A percentile compares a stretch with the other conserved stretches of the same genome.
Evolutionary conservation across 1,284 basidiomycete genomes (phyloP).

Genomic region (Trametes sp.): DNA sequence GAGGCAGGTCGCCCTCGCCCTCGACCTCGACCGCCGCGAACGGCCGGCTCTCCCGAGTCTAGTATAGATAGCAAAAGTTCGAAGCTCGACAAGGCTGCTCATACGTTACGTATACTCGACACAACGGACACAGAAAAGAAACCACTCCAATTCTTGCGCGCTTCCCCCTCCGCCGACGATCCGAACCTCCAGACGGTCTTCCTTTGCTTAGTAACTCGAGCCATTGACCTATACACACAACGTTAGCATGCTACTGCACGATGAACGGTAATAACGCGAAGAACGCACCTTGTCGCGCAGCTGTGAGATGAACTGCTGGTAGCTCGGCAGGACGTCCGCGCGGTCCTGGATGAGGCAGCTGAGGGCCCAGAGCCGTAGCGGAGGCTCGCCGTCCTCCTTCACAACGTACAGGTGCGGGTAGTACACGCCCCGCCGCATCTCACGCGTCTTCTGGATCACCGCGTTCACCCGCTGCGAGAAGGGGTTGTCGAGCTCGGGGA

Average conservation of each 20-base stretch:
- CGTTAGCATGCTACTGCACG: neutral
- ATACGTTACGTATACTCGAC: slow-evolving; percentile 31
- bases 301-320: slow-evolving; percentile 89
- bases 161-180: slow-evolving; percentile 6
- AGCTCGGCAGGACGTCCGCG: slow-evolving; percentile 93
- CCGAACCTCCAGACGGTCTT: neutral
- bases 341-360: slow-evolving; percentile 96
- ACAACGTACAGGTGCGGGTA: slow-evolving; percentile 96
- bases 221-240: slow-evolving; percentile 32
- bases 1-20: too few species aligned
- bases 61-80: slow-evolving; percentile 19
- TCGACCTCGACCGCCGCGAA: neutral
- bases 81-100: slow-evolving; percentile 21
- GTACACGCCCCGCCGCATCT: slow-evolving; percentile 90
- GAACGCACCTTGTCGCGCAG: slow-evolving; percentile 77
- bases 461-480: slow-evolving; percentile 96
- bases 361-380: slow-evolving; percentile 93
- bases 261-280: too few species aligned
- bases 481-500: slow-evolving; percentile 89
- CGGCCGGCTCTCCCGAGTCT: slow-evolving; percentile 9
- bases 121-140: slow-evolving; percentile 21
- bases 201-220: slow-evolving; percentile 32
- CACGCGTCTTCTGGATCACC: slow-evolving; percentile 91
- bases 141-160: slow-evolving; percentile 18
- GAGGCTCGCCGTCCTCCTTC: slow-evolving; percentile 97